Evolutionary conservation across 2,329 filamentous ascomycete genomes (phyloP), one percentile per base, ranked within the genome.

Genomic region (Hymenoscyphus repandus): DNA sequence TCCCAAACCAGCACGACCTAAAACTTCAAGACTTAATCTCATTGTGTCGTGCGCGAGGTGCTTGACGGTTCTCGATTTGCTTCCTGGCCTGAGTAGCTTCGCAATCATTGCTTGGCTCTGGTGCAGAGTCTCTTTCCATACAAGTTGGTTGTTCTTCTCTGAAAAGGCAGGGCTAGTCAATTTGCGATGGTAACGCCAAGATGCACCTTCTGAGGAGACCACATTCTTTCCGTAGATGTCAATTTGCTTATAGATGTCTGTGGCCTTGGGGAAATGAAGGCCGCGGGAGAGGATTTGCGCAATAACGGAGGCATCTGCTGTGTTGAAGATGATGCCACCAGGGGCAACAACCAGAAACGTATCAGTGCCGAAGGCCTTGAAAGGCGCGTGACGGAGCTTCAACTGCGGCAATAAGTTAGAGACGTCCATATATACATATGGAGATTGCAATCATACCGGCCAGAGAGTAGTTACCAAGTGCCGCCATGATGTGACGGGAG

Each of bases 1-100:
- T 5, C 85, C 86, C 59, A 90, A 89, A 1, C 86, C 86, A 43
- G 87, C 85, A 54, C 82, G 81, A 55, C 82, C 78, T 58, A 82
- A 79, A 40, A 81, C 71, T 60, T 79, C 73, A 22, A 82, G 62
- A 52, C 72, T 75, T 53, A 80, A 65, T 49, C 74, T 71, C 80
- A 87, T 88, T 1, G 83, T 82, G 54, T 88, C 83, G 9, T 43
- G 30, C 7, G 41, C 48, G 22, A 53, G 33, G 36, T 74, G 69
- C 39, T 82, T 78, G 3, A 76, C 68, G 4, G 80, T 76, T 50
- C 70, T 70, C 13, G 33, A 33, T 27, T 32, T 31, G 18, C 38
- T 32, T 47, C 33, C 50, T 51, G 47, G 60, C 1, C 77, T 68
- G 7, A 66, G 49, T 65, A 69, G 71, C n/a, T 61, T 59, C 15